A percentile compares a stretch with the other conserved stretches of the same genome.
These are phyloP conservation scores for Cryphonectria parasitica DNA, from an alignment of 2,329 filamentous ascomycete genomes.

Conservation along the genomic window DNA sequence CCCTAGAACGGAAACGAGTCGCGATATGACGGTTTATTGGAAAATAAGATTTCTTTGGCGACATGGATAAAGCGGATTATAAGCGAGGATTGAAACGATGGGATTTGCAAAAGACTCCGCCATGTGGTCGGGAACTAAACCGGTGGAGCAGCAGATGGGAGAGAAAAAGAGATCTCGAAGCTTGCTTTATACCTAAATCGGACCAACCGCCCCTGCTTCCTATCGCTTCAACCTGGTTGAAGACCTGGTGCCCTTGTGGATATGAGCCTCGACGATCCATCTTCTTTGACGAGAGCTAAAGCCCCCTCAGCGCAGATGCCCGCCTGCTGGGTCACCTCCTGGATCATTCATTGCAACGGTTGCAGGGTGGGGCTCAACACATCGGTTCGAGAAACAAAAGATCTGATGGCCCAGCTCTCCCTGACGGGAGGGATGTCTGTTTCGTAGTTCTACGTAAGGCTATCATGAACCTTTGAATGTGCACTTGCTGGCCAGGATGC, in stretches of 20 bases:
- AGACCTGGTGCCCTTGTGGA: background rate
- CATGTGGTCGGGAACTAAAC: background rate
- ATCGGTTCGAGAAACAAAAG: conserved; percentile 1
- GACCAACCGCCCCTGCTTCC: background rate
- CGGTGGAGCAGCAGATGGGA: background rate
- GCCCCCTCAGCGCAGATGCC: background rate
- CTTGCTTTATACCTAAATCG: background rate
- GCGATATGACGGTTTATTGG: background rate
- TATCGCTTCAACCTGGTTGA: background rate
- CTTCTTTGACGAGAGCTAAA: background rate
- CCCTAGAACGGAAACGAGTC: background rate
- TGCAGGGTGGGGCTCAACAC: background rate
- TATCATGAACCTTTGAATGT: background rate
- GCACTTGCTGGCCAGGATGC: conserved; percentile 2
- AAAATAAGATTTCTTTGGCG: background rate
- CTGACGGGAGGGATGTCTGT: background rate
- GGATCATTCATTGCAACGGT: conserved; percentile 8
- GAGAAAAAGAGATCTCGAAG: background rate
- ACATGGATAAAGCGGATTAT: background rate
- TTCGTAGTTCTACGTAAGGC: background rate
- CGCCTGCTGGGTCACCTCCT: background rate
- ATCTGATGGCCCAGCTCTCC: background rate
- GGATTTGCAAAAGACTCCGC: background rate
- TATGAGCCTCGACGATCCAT: background rate
- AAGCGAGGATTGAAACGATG: background rate